Evolutionary conservation across 2,329 filamentous ascomycete genomes (phyloP).

Genomic region (Penicillium rolfsii): DNA sequence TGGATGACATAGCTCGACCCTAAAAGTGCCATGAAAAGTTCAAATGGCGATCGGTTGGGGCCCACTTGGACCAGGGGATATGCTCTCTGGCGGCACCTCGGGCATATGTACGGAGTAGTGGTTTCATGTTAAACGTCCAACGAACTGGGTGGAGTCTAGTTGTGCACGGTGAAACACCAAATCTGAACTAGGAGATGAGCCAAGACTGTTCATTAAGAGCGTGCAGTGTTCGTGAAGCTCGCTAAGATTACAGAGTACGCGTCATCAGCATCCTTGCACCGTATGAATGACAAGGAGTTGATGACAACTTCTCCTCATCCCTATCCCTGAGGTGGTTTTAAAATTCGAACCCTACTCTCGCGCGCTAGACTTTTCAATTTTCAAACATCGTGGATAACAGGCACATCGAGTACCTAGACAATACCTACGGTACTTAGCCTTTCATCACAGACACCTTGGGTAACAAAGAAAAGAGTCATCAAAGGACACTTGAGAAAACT

Average conservation of each 20-base stretch:
- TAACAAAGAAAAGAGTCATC: no score
- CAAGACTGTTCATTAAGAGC: constrained; percentile 5
- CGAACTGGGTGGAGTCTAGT: constrained; percentile 2
- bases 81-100: neutral
- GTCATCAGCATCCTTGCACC: neutral
- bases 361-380: no score
- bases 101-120: neutral
- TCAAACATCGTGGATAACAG: no score
- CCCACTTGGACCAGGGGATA: neutral
- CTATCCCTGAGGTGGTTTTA: neutral
- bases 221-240: neutral
- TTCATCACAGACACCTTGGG: no score
- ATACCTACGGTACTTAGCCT: no score
- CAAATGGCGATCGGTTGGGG: neutral
- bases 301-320: neutral
- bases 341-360: neutral
- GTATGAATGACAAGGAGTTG: neutral
- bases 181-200: neutral
- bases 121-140: constrained; percentile 17
- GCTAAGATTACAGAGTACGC: neutral
- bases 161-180: constrained; percentile 6
- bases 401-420: no score
- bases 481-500: no score
- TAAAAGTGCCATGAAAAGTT: neutral
- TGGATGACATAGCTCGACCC: neutral